A percentile compares a stretch with the other conserved stretches of the same genome.
Evolutionary conservation across 371 early-diverging fungal species (phyloP).

Genomic region (Lichtheimia ornata): DNA sequence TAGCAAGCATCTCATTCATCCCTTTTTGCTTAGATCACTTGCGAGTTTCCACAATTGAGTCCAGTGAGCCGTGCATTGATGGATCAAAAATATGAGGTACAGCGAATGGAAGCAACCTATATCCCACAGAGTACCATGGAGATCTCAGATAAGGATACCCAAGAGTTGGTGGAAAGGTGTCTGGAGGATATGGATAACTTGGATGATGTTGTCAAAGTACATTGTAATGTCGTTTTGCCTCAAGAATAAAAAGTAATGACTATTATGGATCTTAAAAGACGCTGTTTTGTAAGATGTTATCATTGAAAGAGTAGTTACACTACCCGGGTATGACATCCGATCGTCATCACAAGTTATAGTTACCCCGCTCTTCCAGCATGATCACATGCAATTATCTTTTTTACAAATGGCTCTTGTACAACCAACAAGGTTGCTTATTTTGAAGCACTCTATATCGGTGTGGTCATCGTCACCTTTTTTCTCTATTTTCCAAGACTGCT

Average conservation of each 20-base stretch:
- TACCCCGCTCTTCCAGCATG: too few relatives aligned
- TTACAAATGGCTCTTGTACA: too few relatives aligned
- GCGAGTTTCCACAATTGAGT: constrained; percentile 50
- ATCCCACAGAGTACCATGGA: constrained; percentile 43
- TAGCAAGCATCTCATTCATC: not conserved
- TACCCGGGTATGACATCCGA: too few relatives aligned
- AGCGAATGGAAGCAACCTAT: constrained; percentile 45
- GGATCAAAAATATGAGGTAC: constrained; percentile 42
- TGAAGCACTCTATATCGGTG: too few relatives aligned
- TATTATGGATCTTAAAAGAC: not conserved
- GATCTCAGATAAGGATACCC: constrained; percentile 36
- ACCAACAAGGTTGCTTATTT: too few relatives aligned
- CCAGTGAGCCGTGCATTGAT: constrained; percentile 36
- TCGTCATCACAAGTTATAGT: too few relatives aligned
- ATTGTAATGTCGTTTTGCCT: constrained; percentile 46
- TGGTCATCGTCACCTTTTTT: too few relatives aligned
- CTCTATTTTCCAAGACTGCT: too few relatives aligned
- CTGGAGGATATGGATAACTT: constrained; percentile 54
- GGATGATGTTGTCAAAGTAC: constrained; percentile 59
- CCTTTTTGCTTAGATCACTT: constrained; percentile 33
- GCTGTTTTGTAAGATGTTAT: too few relatives aligned
- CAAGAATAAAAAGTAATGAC: not conserved
- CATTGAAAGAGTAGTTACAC: too few relatives aligned
- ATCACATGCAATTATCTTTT: too few relatives aligned
- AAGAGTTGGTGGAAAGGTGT: constrained; percentile 42